Conservation (phyloP, 1,284 basidiomycete species). For the Ceratobasidium sp. region DNA sequence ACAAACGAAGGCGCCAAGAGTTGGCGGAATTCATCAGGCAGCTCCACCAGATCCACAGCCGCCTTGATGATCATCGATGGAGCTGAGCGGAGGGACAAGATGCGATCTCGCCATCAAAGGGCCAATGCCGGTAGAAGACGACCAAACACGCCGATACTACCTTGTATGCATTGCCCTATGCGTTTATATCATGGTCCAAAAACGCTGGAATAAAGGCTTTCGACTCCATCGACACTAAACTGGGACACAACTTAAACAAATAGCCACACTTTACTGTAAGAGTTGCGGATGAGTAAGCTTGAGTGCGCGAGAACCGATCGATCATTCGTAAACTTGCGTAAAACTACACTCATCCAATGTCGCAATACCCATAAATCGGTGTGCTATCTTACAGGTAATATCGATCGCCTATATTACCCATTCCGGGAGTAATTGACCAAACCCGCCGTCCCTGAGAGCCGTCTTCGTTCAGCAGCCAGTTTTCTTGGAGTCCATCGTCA, state of each 20-base stretch:
- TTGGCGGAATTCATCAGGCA: too few relatives aligned
- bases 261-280: background rate
- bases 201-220: too few relatives aligned
- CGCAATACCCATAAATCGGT: background rate
- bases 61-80: too few relatives aligned
- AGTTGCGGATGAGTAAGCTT: background rate
- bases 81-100: too few relatives aligned
- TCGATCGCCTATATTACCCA: slow-evolving; percentile 77
- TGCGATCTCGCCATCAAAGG: too few relatives aligned
- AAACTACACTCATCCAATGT: background rate
- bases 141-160: too few relatives aligned
- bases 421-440: slow-evolving; percentile 78
- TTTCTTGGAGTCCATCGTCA: slow-evolving; percentile 78
- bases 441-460: slow-evolving; percentile 65
- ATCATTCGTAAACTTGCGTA: background rate
- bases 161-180: too few relatives aligned
- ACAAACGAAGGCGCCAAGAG: too few relatives aligned
- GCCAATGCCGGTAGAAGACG: too few relatives aligned
- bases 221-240: too few relatives aligned
- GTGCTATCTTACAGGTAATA: slow-evolving; percentile 36
- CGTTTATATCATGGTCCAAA: too few relatives aligned
- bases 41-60: too few relatives aligned
- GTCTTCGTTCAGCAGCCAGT: slow-evolving; percentile 68
- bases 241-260: background rate
- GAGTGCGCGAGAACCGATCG: background rate